These are phyloP conservation scores for Geosmithia morbida DNA, from an alignment of 2,329 filamentous ascomycete genomes.

Conservation along the genomic window DNA sequence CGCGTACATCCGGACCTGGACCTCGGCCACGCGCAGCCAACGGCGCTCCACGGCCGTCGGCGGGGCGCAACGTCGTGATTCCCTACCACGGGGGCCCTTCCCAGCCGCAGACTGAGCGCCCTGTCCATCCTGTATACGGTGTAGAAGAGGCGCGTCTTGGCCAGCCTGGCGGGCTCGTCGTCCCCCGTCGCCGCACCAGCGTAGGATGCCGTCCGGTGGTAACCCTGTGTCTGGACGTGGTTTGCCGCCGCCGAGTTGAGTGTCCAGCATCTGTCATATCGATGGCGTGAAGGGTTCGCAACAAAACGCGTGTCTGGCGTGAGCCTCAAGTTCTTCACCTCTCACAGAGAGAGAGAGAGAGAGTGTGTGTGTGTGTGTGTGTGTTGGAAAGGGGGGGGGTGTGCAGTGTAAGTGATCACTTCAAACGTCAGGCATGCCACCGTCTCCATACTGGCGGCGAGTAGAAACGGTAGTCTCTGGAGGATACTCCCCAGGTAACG, in stretches of 20 bases:
- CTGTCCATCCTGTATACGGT: conserved; percentile 19
- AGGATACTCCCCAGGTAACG: conserved; percentile 12
- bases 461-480: conserved; percentile 13
- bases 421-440: conserved; percentile 17
- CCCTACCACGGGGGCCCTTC: conserved; percentile 15
- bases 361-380: no score
- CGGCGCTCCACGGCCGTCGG: conserved; percentile 6
- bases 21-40: conserved; percentile 6
- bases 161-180: neutral
- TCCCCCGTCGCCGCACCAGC: neutral
- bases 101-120: conserved; percentile 18
- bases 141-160: conserved; percentile 15
- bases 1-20: conserved; percentile 17
- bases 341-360: no score
- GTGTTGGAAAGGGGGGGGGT: no score
- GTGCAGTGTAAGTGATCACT: neutral
- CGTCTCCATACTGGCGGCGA: conserved; percentile 14
- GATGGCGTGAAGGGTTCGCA: conserved; percentile 15
- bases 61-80: conserved; percentile 15
- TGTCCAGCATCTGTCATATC: conserved; percentile 18
- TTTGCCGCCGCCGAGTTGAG: conserved; percentile 18
- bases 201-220: conserved; percentile 8
- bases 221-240: conserved; percentile 17
- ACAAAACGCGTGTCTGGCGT: conserved; percentile 14
- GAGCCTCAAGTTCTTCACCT: neutral